Base-by-base conservation (phyloP, 257 asterid species). In the Rhazya stricta region DNA sequence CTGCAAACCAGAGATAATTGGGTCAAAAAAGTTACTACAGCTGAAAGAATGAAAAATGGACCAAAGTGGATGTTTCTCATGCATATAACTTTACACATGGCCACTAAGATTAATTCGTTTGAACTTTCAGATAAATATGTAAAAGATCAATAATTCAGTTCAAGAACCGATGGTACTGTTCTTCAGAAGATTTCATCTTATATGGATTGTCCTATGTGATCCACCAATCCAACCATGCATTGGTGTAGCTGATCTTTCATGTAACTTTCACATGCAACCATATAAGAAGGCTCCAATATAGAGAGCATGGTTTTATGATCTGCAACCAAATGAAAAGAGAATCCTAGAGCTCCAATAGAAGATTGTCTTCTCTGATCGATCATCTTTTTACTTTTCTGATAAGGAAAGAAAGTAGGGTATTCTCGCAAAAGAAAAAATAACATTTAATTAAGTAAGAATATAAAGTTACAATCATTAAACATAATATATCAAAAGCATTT, bases 11-110 rank as follows among this genome's bases (percentile, higher is more conserved):
- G 15, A 9, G 3, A 37, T 21, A 8, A 7, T 37, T 37, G 30
- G 48, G 71, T 37, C 50, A 66, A 66, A 23, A 66, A 23, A 66
- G 6, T 2, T 3, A 65, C 71, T 66, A 23, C 37, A 37, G 50
- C 71, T 66, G 71, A 66, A 66, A 37, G 71, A 37, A 66, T 19
- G 48, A 19, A 25, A 66, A 66, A 66, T 37, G 71, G 71, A 3
- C 71, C 23, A 66, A 66, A 39, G 71, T 21, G 71, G 71, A 66
- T 66, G 71, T 66, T 66, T n/a, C 29, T n/a, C 48, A 37, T 66
- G 50, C 30, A 37, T 1, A n/a, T 37, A 37, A 36, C 71, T 66
- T 66, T 37, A 66, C 71, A 63, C 69, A 21, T 66, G 48, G 71
- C 71, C 71, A 66, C 71, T 66, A 66, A 66, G n/a, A n/a, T 9